Evolutionary conservation across 495 filamentous ascomycete species (phyloP), one percentile per base, ranked within the genome.

Genomic region (Xylaria castorea): DNA sequence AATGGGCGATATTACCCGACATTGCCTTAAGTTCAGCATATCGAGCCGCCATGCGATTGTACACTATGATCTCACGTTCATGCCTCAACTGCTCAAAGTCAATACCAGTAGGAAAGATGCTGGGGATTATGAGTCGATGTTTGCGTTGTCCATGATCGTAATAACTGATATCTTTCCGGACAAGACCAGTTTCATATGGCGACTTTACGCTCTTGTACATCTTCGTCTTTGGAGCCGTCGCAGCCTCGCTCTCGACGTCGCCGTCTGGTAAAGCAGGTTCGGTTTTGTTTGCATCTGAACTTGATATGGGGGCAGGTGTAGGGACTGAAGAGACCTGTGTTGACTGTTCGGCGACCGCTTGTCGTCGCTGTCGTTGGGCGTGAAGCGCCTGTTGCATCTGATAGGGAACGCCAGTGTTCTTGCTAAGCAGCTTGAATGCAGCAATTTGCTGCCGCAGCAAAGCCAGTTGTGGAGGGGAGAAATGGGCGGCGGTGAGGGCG

Each of bases 51-150:
- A 98, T 95, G 64, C 93, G 91, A 77, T 98, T 98, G 83, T 94
- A 95, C 44, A 96, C 84, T 61, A 97, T 91, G 62, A 91, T 88
- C 78, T 98, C 96, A 12, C 94, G 89, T 75, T 97, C 94, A 70
- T 94, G 90, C 57, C 92, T 89, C 67, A 97, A 79, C 73, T 92
- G 89, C 68, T 97, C 93, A 70, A 94, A 87, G 75, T 95, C 92
- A 36, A 97, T 86, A n/a, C 96, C 96, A 16, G 90, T 85, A 12
- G 95, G 94, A 85, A 97, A 94, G 62, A 97, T 89, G 76, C 92
- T 93, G 0, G 95, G 93, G 50, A 98, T 89, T 72, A 93, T 89
- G 36, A 89, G 85, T 55, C 95, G 90, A 51, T 92, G 91, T 50
- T 89, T 87, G 60, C 95, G 89, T 38, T 85, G 85, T 8, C 84